Evolutionary conservation across 495 filamentous ascomycete genomes (phyloP).

Genomic region (Aspergillus panamensis): DNA sequence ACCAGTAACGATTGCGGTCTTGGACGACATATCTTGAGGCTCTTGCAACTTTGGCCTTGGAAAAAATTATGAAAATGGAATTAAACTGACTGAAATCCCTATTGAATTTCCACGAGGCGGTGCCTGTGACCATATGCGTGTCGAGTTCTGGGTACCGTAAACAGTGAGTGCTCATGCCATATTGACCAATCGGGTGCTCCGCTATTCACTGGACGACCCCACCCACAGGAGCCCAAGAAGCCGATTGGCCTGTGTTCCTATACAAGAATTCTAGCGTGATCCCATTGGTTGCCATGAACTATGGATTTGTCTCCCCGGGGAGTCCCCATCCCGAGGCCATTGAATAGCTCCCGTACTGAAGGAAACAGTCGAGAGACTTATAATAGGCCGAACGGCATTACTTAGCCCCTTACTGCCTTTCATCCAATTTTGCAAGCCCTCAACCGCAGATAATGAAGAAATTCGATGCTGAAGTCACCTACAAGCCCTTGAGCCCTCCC

Average conservation of each 20-base stretch:
- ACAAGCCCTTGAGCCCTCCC: neutral
- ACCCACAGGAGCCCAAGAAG: neutral
- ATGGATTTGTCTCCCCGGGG: neutral
- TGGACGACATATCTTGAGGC: neutral
- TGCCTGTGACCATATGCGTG: no score
- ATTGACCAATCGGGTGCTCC: no score
- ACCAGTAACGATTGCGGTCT: neutral
- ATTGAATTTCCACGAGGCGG: no score
- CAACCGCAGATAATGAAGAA: neutral
- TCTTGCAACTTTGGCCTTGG: neutral
- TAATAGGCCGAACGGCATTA: neutral
- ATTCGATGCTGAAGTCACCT: neutral
- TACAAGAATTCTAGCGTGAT: neutral
- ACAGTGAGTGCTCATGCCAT: no score
- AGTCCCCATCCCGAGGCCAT: no score
- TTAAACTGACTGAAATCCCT: no score
- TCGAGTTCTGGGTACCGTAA: no score
- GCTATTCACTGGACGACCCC: no score
- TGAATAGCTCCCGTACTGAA: no score
- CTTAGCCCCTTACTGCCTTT: neutral
- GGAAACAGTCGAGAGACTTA: neutral
- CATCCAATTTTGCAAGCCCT: neutral
- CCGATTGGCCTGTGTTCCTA: neutral
- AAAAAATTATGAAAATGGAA: no score
- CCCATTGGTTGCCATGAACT: neutral